Conservation (phyloP, 2,329 filamentous ascomycete species). For the Paraphoma chrysanthemicola region DNA sequence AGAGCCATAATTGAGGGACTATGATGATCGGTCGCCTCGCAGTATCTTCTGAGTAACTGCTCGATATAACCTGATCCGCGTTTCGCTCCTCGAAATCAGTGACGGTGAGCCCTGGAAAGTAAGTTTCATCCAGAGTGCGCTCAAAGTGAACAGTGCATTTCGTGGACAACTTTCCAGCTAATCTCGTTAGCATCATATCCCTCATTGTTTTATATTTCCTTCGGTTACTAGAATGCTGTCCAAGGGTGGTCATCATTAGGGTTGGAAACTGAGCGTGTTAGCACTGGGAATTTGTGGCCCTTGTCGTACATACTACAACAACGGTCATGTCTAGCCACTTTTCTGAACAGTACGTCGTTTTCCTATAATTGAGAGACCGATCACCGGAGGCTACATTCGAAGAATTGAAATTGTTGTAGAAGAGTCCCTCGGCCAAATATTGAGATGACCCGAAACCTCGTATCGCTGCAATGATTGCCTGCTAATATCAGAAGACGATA, state of each 20-base stretch:
- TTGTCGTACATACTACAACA: background rate
- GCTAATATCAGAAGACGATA: too few relatives aligned
- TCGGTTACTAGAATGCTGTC: background rate
- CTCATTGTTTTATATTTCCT: background rate
- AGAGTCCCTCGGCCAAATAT: too few relatives aligned
- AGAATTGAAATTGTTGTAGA: too few relatives aligned
- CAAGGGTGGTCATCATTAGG: background rate
- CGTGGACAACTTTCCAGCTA: background rate
- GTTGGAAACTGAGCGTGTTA: background rate
- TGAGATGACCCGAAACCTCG: too few relatives aligned
- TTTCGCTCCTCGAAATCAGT: background rate
- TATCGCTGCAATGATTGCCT: too few relatives aligned
- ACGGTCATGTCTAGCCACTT: background rate
- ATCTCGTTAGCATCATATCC: background rate
- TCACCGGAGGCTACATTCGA: background rate
- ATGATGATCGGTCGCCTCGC: background rate
- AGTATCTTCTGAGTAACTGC: background rate
- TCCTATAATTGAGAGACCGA: background rate
- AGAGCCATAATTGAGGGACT: background rate
- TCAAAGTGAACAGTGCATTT: background rate
- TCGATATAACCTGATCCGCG: background rate
- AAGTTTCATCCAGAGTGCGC: background rate
- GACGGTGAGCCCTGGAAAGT: background rate
- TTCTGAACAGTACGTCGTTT: too few relatives aligned
- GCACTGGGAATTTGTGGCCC: background rate